A percentile compares a stretch with the other conserved stretches of the same genome.
These are phyloP conservation scores for Cladophialophora carrionii DNA, from an alignment of 2,329 filamentous ascomycete species.

Conservation along the genomic window DNA sequence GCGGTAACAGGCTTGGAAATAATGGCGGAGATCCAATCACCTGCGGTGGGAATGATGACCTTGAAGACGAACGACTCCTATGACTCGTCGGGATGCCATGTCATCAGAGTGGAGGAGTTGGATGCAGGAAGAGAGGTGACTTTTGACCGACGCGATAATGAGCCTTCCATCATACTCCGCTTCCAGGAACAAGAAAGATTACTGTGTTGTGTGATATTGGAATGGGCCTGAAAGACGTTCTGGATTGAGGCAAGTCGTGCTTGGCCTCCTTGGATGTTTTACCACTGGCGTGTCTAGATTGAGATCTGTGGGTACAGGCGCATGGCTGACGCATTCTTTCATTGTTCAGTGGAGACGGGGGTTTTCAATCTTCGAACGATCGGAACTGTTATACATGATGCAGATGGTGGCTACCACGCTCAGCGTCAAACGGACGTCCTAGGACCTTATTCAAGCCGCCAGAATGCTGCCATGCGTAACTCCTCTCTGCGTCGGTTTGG, in stretches of 20 bases:
- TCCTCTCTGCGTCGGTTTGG: neutral
- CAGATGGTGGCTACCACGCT: neutral
- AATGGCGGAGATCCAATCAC: conserved; percentile 12
- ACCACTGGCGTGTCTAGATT: neutral
- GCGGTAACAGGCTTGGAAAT: neutral
- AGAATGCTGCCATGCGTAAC: neutral
- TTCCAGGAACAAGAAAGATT: neutral
- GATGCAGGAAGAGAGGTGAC: conserved; percentile 11
- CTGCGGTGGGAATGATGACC: conserved; percentile 3
- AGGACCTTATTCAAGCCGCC: neutral
- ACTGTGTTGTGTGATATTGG: conserved; percentile 3
- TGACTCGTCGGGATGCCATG: neutral
- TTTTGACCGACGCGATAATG: conserved; percentile 6
- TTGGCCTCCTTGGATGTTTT: neutral
- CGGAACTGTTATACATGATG: neutral
- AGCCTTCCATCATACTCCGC: conserved; percentile 11
- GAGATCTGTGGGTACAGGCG: neutral
- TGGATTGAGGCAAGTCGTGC: neutral
- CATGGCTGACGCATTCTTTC: neutral
- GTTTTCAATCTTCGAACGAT: too few species aligned
- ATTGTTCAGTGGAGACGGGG: neutral
- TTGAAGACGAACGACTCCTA: neutral
- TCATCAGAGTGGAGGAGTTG: conserved; percentile 15
- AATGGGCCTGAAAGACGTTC: conserved; percentile 4
- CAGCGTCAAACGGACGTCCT: neutral